phyloP scores from a whole-genome alignment of 192 early-diverging fungal species.

The Physocladia obscura region DNA sequence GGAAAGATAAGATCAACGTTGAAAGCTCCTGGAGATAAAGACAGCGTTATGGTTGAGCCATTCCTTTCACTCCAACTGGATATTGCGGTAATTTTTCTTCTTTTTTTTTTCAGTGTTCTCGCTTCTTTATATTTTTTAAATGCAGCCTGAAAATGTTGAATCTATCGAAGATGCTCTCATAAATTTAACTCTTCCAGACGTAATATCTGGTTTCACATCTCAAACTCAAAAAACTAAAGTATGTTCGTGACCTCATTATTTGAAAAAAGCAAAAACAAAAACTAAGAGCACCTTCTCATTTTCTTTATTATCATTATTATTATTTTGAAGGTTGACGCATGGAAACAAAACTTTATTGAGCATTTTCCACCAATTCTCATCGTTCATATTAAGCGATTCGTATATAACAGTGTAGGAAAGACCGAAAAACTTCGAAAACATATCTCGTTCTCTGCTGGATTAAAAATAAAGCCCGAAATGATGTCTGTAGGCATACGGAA shows the following conservation, averaged over 20 bases:
- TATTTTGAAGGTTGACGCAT: conserved; percentile 67
- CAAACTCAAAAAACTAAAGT: conserved; percentile 28
- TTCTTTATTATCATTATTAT: neutral
- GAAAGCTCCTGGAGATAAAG: conserved; percentile 67
- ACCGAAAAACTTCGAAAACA: conserved; percentile 86
- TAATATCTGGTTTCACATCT: conserved; percentile 74
- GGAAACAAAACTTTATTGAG: conserved; percentile 84
- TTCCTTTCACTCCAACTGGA: conserved; percentile 87
- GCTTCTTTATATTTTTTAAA: neutral
- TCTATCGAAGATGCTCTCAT: conserved; percentile 84
- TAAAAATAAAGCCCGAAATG: conserved; percentile 57
- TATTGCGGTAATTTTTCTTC: conserved; percentile 59
- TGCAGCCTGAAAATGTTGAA: conserved; percentile 59
- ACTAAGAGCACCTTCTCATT: conserved; percentile 8
- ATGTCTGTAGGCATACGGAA: conserved; percentile 49
- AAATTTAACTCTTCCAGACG: conserved; percentile 75
- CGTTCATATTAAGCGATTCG: conserved; percentile 92
- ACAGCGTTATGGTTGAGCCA: conserved; percentile 83
- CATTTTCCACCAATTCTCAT: conserved; percentile 85
- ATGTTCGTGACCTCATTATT: conserved; percentile 3
- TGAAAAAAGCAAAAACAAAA: neutral
- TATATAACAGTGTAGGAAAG: conserved; percentile 72
- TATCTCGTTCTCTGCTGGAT: conserved; percentile 79
- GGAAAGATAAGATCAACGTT: conserved; percentile 79
- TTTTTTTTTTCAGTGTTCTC: conserved; percentile 5